Percentiles rank a stretch among this genome's conserved stretches.
Evolutionary conservation across 169 alveolate genomes (phyloP).

Genomic region (Eimeria acervulina): DNA sequence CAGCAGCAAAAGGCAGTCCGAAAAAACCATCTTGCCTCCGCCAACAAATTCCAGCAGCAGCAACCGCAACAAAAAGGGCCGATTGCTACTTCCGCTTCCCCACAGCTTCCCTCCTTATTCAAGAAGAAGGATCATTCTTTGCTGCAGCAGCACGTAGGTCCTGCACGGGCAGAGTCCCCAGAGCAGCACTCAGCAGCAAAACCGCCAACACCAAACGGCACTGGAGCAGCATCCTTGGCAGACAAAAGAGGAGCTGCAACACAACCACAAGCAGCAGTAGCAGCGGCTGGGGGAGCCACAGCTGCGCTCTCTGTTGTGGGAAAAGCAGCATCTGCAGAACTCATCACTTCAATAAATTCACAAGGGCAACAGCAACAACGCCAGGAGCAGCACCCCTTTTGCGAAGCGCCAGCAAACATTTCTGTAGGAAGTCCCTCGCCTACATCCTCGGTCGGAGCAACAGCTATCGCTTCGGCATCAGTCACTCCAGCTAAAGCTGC

Average conservation of each 20-base stretch:
- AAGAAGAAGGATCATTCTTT: not conserved
- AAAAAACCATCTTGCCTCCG: not conserved
- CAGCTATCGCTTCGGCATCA: slow-evolving; percentile 35
- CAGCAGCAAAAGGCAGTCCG: slow-evolving; percentile 14
- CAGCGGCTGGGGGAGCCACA: not conserved
- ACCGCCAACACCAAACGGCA: not conserved
- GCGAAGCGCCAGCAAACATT: not conserved
- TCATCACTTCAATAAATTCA: not conserved
- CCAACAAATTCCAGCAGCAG: not conserved
- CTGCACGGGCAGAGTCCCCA: not conserved
- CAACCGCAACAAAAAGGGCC: slow-evolving; percentile 18
- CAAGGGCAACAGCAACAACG: slow-evolving; percentile 28
- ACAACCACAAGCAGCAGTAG: not conserved
- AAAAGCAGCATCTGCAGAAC: slow-evolving; percentile 12
- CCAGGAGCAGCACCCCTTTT: not conserved
- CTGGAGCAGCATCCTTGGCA: not conserved
- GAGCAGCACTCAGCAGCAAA: not conserved
- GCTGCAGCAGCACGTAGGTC: not conserved
- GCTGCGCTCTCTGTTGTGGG: not conserved
- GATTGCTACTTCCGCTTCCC: not conserved
- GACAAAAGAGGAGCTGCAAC: slow-evolving; percentile 2
- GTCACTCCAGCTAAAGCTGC: not conserved
- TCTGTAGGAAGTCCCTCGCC: not conserved
- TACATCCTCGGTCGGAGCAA: slow-evolving; percentile 10
- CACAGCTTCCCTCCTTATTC: not conserved